These are phyloP conservation scores for Samsoniella hepiali DNA, from an alignment of 2,329 filamentous ascomycete species.

Conservation along the genomic window DNA sequence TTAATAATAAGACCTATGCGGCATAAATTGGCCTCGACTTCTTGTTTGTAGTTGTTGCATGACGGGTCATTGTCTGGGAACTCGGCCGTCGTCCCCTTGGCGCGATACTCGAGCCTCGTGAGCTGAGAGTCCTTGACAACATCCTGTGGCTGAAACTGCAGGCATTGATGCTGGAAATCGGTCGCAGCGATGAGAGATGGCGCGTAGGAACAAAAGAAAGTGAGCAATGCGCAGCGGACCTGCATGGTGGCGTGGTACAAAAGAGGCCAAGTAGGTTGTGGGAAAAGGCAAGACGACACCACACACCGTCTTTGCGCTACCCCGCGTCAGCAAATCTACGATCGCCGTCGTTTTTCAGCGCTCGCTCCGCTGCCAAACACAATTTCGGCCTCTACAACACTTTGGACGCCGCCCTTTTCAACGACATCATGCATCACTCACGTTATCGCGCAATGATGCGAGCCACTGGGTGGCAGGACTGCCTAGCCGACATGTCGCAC, in stretches of 20 bases:
- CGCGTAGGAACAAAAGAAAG: not conserved
- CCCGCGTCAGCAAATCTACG: too few species aligned
- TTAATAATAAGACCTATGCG: constrained; percentile 24
- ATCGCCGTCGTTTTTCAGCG: too few species aligned
- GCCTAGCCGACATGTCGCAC: too few species aligned
- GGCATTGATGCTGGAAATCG: not conserved
- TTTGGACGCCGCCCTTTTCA: too few species aligned
- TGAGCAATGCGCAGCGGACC: not conserved
- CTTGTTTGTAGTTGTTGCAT: constrained; percentile 30
- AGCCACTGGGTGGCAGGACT: too few species aligned
- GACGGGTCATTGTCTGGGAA: constrained; percentile 37
- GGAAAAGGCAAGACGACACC: too few species aligned
- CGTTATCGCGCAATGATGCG: too few species aligned
- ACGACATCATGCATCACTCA: too few species aligned
- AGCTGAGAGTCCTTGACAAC: not conserved
- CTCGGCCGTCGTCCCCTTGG: constrained; percentile 22
- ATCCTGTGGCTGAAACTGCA: not conserved
- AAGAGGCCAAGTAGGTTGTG: too few species aligned
- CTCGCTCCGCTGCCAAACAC: too few species aligned
- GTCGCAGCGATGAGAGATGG: not conserved
- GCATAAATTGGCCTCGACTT: constrained; percentile 24
- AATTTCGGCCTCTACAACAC: too few species aligned
- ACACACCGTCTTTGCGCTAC: not conserved
- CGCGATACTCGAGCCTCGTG: constrained; percentile 15
- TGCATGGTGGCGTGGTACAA: not conserved